These are phyloP conservation scores for Glaciozyma antarctica DNA, from an alignment of 768 basidiomycete species.

Conservation along the genomic window DNA sequence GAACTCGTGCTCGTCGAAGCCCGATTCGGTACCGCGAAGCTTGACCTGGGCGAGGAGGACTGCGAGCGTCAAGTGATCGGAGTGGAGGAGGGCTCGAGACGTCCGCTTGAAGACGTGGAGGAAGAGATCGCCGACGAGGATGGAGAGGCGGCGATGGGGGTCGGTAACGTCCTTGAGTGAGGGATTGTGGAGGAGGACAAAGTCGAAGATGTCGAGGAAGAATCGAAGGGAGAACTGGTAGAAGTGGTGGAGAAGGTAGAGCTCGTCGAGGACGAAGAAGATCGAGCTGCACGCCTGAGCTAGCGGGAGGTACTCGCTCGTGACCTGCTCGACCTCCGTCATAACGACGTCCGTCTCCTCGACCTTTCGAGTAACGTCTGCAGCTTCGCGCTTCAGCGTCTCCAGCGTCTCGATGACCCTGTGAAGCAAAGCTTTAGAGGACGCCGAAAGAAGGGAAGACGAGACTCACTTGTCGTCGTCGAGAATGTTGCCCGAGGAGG, in stretches of 20 bases:
- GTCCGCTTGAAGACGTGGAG: slow-evolving; percentile 77
- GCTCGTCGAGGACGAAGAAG: slow-evolving; percentile 92
- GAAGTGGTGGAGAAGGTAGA: slow-evolving; percentile 89
- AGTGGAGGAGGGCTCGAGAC: slow-evolving; percentile 76
- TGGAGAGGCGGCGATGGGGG: slow-evolving; percentile 59
- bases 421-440: slow-evolving; percentile 10
- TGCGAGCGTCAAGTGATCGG: slow-evolving; percentile 82
- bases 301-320: slow-evolving; percentile 82
- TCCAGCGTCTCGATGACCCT: slow-evolving; percentile 87
- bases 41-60: slow-evolving; percentile 74
- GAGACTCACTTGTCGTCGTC: slow-evolving; percentile 73
- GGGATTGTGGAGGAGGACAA: slow-evolving; percentile 82
- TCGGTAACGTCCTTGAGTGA: slow-evolving; percentile 72
- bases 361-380: slow-evolving; percentile 88
- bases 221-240: slow-evolving; percentile 96
- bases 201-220: slow-evolving; percentile 98
- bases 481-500: slow-evolving; percentile 90
- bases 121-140: slow-evolving; percentile 81
- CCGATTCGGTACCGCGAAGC: slow-evolving; percentile 17
- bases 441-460: not conserved
- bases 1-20: slow-evolving; percentile 24
- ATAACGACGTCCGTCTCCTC: slow-evolving; percentile 93
- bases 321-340: slow-evolving; percentile 92
- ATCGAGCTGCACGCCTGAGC: slow-evolving; percentile 93
- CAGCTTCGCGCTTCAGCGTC: slow-evolving; percentile 89